Percentiles rank a stretch among this genome's conserved stretches.
Evolutionary conservation across 257 asterid species (phyloP).

Genomic region (Scutellaria galericulata): DNA sequence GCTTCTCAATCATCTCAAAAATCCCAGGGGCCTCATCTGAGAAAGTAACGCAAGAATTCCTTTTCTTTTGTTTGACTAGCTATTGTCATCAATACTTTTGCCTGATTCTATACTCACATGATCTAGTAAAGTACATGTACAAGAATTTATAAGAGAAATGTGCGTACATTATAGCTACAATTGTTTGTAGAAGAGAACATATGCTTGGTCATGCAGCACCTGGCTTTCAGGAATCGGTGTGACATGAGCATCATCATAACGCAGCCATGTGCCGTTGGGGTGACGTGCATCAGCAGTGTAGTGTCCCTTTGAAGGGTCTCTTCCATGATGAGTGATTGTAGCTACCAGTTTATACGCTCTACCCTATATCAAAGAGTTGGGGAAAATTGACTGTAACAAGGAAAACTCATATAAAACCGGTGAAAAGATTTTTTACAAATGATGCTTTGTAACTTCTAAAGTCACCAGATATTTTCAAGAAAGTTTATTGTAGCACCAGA

Average conservation of each 20-base stretch:
- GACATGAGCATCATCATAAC: conserved; percentile 75
- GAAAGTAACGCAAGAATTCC: conserved; percentile 14
- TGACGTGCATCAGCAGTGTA: conserved; percentile 87
- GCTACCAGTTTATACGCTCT: conserved; percentile 74
- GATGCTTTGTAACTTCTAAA: not conserved
- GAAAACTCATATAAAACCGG: not conserved
- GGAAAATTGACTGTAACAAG: not conserved
- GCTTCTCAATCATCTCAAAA: conserved; percentile 22
- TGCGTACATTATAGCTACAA: conserved; percentile 49
- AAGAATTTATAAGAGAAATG: conserved; percentile 34
- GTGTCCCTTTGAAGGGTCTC: conserved; percentile 80
- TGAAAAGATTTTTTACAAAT: not conserved
- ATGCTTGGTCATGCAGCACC: conserved; percentile 79
- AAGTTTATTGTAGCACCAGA: not conserved
- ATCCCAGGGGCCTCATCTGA: not conserved
- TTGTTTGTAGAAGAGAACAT: conserved; percentile 74
- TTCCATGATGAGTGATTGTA: conserved; percentile 80
- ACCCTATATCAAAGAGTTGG: conserved; percentile 44
- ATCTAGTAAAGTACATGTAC: conserved; percentile 45
- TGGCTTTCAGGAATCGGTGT: conserved; percentile 55
- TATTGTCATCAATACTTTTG: conserved; percentile 24
- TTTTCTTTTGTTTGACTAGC: conserved; percentile 30
- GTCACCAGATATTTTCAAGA: conserved; percentile 11
- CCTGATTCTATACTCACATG: conserved; percentile 31
- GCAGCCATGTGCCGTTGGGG: conserved; percentile 77